These are phyloP conservation scores for Plectosphaerella cucumerina DNA, from an alignment of 2,329 filamentous ascomycete genomes.

Conservation along the genomic window DNA sequence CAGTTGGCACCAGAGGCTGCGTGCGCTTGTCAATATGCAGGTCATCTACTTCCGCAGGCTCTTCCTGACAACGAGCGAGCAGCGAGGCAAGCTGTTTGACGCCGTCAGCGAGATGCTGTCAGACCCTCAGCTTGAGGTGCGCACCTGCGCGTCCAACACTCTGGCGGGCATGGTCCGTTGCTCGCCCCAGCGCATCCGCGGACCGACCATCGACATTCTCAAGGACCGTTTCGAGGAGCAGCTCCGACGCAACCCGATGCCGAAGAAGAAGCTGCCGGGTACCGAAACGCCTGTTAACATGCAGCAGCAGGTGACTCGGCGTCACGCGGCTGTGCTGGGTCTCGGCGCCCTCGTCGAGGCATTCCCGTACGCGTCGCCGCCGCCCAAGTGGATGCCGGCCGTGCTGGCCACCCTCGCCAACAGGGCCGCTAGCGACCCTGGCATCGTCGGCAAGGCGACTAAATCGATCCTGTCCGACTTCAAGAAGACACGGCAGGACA, in stretches of 20 bases:
- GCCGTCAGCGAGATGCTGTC: conserved; percentile 95
- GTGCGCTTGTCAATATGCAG: conserved; percentile 96
- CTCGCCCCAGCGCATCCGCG: conserved; percentile 76
- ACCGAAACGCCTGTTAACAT: conserved; percentile 67
- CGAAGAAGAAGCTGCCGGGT: conserved; percentile 61
- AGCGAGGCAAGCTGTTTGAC: conserved; percentile 78
- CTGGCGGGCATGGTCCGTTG: conserved; percentile 97
- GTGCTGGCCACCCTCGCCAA: conserved; percentile 81
- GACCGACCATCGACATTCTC: conserved; percentile 70
- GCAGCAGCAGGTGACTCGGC: conserved; percentile 72
- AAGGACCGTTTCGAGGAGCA: conserved; percentile 75
- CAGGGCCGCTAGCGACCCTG: conserved; percentile 81
- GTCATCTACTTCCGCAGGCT: conserved; percentile 96
- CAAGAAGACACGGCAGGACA: conserved; percentile 99
- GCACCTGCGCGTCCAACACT: conserved; percentile 86
- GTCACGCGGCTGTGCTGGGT: conserved; percentile 89
- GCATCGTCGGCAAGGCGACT: conserved; percentile 91
- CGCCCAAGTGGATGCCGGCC: conserved; percentile 90
- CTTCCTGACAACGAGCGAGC: conserved; percentile 72
- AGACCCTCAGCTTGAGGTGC: conserved; percentile 88
- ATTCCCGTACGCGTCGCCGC: conserved; percentile 92
- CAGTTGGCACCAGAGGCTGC: conserved; percentile 93
- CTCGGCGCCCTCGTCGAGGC: conserved; percentile 89
- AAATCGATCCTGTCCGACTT: conserved; percentile 94
- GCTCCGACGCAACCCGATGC: conserved; percentile 81